Percentiles rank a stretch among this genome's conserved stretches.
Conservation (phyloP, 257 asterid species). For the Solanum lycopersicoides region DNA sequence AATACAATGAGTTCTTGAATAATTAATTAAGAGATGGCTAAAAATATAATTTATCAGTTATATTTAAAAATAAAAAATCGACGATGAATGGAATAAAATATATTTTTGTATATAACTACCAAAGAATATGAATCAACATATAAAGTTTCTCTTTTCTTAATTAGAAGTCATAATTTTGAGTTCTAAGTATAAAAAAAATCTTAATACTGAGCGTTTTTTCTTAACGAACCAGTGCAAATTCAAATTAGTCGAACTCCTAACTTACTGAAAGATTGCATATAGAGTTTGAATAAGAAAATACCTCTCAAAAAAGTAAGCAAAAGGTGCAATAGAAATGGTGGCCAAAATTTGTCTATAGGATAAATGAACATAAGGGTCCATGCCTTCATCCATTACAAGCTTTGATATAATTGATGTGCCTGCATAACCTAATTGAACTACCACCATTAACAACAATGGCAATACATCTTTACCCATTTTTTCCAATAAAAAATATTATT, state of each 20-base stretch:
- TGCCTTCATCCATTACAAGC: neutral
- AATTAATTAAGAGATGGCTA: no score
- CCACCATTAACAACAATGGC: neutral
- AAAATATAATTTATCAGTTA: no score
- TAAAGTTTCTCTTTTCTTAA: neutral
- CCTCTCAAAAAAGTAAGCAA: neutral
- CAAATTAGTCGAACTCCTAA: neutral
- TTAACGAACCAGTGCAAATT: neutral
- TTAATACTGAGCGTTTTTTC: no score
- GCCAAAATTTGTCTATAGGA: neutral
- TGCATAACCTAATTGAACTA: neutral
- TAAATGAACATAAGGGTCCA: neutral
- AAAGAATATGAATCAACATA: neutral
- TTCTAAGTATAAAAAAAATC: no score
- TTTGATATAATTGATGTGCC: neutral
- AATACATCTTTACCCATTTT: neutral
- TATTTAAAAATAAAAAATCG: no score
- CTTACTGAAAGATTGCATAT: neutral
- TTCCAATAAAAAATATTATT: neutral
- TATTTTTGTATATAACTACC: no score
- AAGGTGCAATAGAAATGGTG: neutral
- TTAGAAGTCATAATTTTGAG: no score
- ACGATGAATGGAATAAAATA: no score
- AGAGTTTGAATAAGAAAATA: neutral
- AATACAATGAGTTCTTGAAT: no score